Conservation (phyloP, 441 rosid genomes). For the Hura crepitans region DNA sequence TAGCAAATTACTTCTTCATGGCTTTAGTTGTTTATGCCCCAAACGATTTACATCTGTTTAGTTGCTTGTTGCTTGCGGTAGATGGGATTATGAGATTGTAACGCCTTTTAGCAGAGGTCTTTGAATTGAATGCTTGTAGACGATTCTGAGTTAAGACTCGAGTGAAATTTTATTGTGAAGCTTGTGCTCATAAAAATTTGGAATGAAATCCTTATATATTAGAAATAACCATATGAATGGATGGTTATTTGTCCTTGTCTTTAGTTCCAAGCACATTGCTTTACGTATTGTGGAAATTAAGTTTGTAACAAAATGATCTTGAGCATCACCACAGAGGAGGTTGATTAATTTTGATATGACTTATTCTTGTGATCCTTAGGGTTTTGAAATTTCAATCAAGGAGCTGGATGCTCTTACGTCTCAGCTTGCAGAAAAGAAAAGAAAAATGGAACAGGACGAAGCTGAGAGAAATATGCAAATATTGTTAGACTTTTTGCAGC, state of each 20-base stretch:
- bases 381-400: slow-evolving; percentile 83
- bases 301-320: neutral
- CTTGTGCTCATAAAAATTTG: slow-evolving; percentile 2
- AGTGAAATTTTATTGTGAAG: neutral
- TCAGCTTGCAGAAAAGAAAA: slow-evolving; percentile 83
- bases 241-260: neutral
- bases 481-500: slow-evolving; percentile 78
- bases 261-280: neutral
- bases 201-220: neutral
- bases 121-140: neutral
- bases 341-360: slow-evolving; percentile 26
- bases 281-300: neutral
- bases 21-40: neutral
- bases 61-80: no score
- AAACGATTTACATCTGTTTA: no score
- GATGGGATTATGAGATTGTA: neutral
- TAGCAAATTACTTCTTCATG: neutral
- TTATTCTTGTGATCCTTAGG: slow-evolving; percentile 48
- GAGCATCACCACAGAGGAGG: neutral
- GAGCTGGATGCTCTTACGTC: slow-evolving; percentile 71
- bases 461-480: slow-evolving; percentile 99
- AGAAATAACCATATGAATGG: neutral
- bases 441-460: slow-evolving; percentile 98
- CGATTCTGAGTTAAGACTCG: neutral
- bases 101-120: neutral